Percentiles rank a stretch among this genome's conserved stretches.
These are phyloP conservation scores for Penicillium sp. DNA, from an alignment of 2,329 filamentous ascomycete genomes.

Conservation along the genomic window DNA sequence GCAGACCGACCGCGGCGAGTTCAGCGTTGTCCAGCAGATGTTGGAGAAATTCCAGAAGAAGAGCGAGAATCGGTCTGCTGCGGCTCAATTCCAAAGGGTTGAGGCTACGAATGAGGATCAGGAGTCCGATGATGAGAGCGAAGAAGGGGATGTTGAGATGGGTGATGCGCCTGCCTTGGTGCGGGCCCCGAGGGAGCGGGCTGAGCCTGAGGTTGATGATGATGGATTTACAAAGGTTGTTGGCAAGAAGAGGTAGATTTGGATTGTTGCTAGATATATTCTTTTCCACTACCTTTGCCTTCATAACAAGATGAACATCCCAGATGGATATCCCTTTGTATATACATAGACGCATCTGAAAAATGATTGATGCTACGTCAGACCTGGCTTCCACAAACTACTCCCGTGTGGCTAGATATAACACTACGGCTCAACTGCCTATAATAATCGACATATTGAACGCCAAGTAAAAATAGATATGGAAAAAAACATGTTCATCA, in stretches of 20 bases:
- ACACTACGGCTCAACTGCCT: constrained; percentile 17
- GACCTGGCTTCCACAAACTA: neutral
- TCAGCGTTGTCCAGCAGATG: constrained; percentile 63
- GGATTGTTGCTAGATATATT: neutral
- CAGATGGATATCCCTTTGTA: constrained; percentile 7
- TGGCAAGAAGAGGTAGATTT: constrained; percentile 55
- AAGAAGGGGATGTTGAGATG: constrained; percentile 62
- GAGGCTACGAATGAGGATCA: constrained; percentile 52
- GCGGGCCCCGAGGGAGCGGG: constrained; percentile 59
- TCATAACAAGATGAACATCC: neutral
- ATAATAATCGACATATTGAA: constrained; percentile 18
- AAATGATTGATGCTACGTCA: neutral
- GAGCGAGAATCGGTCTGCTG: constrained; percentile 38
- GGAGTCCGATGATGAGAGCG: constrained; percentile 56
- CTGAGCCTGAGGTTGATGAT: constrained; percentile 71
- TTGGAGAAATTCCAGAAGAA: constrained; percentile 48
- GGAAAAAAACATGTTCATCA: constrained; percentile 31
- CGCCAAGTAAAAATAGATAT: constrained; percentile 25
- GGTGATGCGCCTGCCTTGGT: constrained; percentile 66
- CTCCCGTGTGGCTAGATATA: neutral
- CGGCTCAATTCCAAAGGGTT: constrained; percentile 36
- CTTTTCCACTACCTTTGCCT: neutral
- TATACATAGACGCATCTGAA: constrained; percentile 12
- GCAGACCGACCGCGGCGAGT: constrained; percentile 64
- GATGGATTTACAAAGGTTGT: constrained; percentile 78